phyloP scores from a whole-genome alignment of 331 rosid species.

The Dryas integrifolia region DNA sequence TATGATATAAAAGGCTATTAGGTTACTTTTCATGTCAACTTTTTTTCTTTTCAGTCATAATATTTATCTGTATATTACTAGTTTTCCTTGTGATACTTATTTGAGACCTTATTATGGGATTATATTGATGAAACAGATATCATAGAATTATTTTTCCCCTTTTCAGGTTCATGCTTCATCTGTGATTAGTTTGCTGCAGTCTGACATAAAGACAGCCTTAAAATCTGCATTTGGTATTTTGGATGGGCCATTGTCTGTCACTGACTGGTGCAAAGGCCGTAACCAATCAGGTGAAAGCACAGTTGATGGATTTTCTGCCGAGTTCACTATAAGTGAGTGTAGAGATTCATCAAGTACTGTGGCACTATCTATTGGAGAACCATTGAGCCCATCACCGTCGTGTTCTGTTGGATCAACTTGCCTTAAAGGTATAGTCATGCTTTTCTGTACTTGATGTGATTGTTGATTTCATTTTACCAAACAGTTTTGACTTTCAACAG shows the following conservation, averaged over 20 bases:
- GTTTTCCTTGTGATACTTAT: conserved; percentile 13
- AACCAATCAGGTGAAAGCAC: conserved; percentile 61
- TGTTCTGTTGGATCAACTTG: conserved; percentile 74
- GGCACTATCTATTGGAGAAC: conserved; percentile 44
- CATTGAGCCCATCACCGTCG: conserved; percentile 89
- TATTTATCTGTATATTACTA: conserved; percentile 1
- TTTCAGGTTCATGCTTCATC: conserved; percentile 84
- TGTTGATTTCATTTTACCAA: conserved; percentile 26
- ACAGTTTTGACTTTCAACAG: conserved; percentile 39
- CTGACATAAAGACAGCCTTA: conserved; percentile 87
- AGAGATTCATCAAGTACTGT: conserved; percentile 65
- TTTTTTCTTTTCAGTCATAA: background rate
- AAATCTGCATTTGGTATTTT: conserved; percentile 81
- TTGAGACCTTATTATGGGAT: conserved; percentile 17
- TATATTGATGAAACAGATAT: conserved; percentile 25
- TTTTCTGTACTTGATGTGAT: conserved; percentile 18
- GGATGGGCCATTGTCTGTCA: conserved; percentile 88
- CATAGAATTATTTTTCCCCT: conserved; percentile 4
- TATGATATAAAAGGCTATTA: background rate
- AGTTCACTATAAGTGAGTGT: conserved; percentile 75
- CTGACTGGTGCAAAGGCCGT: conserved; percentile 98
- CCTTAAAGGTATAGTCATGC: conserved; percentile 59
- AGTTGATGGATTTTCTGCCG: conserved; percentile 80
- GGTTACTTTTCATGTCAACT: background rate
- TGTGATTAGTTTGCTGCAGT: conserved; percentile 81